Percentiles rank a stretch among this genome's conserved stretches.
phyloP scores from a whole-genome alignment of 2,329 filamentous ascomycete genomes.

The Penicillium sp. region DNA sequence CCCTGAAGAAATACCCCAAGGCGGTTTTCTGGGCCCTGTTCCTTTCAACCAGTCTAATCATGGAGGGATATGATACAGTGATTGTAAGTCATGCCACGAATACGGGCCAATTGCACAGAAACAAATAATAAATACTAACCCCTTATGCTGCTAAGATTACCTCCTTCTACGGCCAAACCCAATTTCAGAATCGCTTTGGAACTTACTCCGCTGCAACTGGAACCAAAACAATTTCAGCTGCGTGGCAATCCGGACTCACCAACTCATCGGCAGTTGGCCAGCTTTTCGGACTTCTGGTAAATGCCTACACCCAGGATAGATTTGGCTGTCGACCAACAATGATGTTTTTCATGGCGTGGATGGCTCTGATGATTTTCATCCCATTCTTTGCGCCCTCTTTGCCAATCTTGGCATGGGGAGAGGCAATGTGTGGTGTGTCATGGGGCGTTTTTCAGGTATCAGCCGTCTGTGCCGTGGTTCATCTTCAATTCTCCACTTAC shows the following conservation, averaged over 20 bases:
- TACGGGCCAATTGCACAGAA: too few relatives aligned
- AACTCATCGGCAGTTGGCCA: slow-evolving; percentile 42
- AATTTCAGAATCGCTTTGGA: slow-evolving; percentile 11
- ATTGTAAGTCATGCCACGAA: background rate
- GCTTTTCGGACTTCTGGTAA: slow-evolving; percentile 50
- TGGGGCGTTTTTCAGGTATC: slow-evolving; percentile 13
- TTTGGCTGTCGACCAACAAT: slow-evolving; percentile 52
- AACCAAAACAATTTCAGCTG: slow-evolving; percentile 3
- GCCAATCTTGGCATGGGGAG: slow-evolving; percentile 44
- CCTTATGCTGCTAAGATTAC: slow-evolving; percentile 1
- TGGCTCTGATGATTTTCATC: slow-evolving; percentile 48
- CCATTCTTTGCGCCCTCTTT: slow-evolving; percentile 50
- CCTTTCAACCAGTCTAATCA: slow-evolving; percentile 12
- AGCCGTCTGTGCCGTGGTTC: background rate
- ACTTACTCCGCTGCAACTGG: background rate
- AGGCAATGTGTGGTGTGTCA: slow-evolving; percentile 45
- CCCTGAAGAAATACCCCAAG: slow-evolving; percentile 10
- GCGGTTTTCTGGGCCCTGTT: slow-evolving; percentile 13
- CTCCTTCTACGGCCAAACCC: slow-evolving; percentile 13
- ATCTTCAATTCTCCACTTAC: background rate
- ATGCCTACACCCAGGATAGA: slow-evolving; percentile 48
- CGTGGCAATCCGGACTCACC: slow-evolving; percentile 43
- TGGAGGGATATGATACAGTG: slow-evolving; percentile 12
- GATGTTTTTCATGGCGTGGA: slow-evolving; percentile 43
- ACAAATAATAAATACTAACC: background rate